phyloP scores from a whole-genome alignment of 805 yeast species.

The Naumovozyma castellii region DNA sequence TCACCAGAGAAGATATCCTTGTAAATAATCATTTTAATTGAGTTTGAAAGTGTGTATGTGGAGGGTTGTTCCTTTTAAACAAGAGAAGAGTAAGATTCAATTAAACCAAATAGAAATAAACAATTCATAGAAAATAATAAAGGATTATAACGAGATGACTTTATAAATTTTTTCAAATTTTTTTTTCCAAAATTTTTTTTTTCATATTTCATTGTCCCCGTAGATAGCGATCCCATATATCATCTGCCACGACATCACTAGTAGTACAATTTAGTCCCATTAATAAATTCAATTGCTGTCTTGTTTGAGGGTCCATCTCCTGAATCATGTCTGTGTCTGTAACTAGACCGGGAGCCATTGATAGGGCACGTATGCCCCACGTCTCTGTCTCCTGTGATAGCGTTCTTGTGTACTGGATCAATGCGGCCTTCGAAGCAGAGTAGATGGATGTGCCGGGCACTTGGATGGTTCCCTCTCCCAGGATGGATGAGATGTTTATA shows the following conservation, averaged over 20 bases:
- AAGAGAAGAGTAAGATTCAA: background rate
- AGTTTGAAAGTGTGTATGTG: constrained; percentile 3
- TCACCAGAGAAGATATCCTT: constrained; percentile 87
- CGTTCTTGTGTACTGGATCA: constrained; percentile 19
- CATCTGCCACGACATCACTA: background rate
- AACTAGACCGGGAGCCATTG: constrained; percentile 19
- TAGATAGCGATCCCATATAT: background rate
- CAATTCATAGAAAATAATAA: constrained; percentile 1
- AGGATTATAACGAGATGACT: too few species aligned
- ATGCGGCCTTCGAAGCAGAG: constrained; percentile 27
- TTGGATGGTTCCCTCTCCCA: constrained; percentile 12
- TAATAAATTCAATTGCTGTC: constrained; percentile 1
- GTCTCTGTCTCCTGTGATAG: constrained; percentile 16
- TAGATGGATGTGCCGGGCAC: constrained; percentile 26
- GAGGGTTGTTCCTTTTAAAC: constrained; percentile 2
- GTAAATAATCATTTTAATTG: constrained; percentile 32
- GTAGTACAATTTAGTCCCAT: constrained; percentile 2
- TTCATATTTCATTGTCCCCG: background rate
- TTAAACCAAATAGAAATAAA: constrained; percentile 1
- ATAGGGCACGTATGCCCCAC: constrained; percentile 11
- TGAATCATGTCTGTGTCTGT: constrained; percentile 24
- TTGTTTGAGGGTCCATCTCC: constrained; percentile 4
- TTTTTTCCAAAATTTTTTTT: constrained; percentile 1
- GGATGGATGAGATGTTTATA: constrained; percentile 24
- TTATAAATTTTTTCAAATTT: background rate